A percentile compares a stretch with the other conserved stretches of the same genome.
Conservation (phyloP, 169 alveolate genomes). For the Plasmodium blacklocki region DNA sequence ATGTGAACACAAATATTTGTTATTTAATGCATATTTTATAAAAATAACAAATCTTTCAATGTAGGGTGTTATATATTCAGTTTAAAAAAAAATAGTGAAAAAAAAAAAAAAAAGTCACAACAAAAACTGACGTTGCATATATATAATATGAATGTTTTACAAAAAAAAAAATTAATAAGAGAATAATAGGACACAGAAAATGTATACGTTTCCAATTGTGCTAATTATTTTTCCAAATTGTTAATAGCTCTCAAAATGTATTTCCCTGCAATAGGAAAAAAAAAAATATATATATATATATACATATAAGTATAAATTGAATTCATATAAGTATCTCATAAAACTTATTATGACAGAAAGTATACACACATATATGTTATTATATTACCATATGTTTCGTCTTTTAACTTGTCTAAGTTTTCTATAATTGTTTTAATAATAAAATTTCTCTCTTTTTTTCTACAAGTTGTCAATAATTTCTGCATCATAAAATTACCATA, state of each 20-base stretch:
- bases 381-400: constrained; percentile 58
- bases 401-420: constrained; percentile 43
- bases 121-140: no score
- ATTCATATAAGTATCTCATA: background rate
- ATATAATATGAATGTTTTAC: no score
- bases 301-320: background rate
- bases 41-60: no score
- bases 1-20: no score
- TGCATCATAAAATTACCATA: constrained; percentile 75
- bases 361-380: background rate
- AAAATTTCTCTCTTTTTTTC: constrained; percentile 33
- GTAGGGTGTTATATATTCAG: no score
- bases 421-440: constrained; percentile 37
- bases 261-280: constrained; percentile 21
- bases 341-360: background rate
- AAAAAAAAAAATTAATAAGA: no score
- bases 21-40: no score
- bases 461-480: constrained; percentile 51
- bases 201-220: no score
- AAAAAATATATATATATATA: background rate
- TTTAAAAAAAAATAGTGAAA: no score
- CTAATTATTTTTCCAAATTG: constrained; percentile 26
- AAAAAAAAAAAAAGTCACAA: no score
- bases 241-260: constrained; percentile 70
- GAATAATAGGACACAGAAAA: no score